These are phyloP conservation scores for Metschnikowia colocasiae DNA, from an alignment of 805 yeast genomes.

Conservation along the genomic window DNA sequence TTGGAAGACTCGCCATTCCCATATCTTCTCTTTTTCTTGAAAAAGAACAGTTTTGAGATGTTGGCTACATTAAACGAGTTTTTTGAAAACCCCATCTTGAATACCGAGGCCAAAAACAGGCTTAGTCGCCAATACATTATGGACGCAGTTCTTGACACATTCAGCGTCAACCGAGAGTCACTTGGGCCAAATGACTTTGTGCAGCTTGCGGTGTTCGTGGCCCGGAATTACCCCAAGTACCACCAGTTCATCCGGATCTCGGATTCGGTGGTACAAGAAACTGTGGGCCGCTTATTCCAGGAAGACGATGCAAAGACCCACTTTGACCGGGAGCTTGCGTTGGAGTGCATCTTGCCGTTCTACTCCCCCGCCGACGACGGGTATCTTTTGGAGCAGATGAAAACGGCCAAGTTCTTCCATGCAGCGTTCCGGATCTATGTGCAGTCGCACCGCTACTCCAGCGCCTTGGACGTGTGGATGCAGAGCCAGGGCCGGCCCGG, in stretches of 20 bases:
- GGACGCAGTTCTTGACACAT: conserved; percentile 64
- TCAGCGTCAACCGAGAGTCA: conserved; percentile 29
- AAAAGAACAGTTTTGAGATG: conserved; percentile 53
- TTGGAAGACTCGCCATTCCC: conserved; percentile 46
- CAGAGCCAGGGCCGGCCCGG: conserved; percentile 17
- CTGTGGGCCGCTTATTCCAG: conserved; percentile 49
- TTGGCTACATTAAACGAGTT: conserved; percentile 73
- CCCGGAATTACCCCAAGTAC: conserved; percentile 80
- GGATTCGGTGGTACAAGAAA: conserved; percentile 48
- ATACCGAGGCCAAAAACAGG: conserved; percentile 49
- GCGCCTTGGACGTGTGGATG: conserved; percentile 56
- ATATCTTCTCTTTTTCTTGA: conserved; percentile 56
- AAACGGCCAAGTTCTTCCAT: conserved; percentile 51
- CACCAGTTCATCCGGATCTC: conserved; percentile 75
- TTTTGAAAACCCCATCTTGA: conserved; percentile 74
- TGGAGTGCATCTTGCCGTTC: conserved; percentile 65
- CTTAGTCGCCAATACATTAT: conserved; percentile 74
- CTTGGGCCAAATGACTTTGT: conserved; percentile 26
- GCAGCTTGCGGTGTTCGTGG: conserved; percentile 63
- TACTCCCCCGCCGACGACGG: conserved; percentile 58
- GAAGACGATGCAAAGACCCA: conserved; percentile 30
- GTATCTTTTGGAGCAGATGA: conserved; percentile 47
- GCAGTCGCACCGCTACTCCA: conserved; percentile 48
- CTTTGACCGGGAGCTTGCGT: conserved; percentile 70
- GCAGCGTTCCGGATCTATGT: conserved; percentile 59